Conservation (phyloP, 2,329 filamentous ascomycete genomes). For the Alternaria triticimaculans region DNA sequence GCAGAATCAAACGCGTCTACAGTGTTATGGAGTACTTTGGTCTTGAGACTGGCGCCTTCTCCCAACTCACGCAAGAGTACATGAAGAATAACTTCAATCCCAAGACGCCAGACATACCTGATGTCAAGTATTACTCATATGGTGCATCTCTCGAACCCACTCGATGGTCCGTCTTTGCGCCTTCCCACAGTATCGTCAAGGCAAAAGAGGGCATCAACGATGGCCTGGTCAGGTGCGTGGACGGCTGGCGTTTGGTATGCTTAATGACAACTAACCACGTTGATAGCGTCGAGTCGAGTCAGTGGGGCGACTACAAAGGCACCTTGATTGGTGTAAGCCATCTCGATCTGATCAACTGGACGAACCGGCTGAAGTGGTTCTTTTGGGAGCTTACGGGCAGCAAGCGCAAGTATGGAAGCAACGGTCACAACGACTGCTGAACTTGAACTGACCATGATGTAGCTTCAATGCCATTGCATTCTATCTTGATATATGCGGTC, state of each 20-base stretch:
- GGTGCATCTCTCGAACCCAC: constrained; percentile 64
- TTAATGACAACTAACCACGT: background rate
- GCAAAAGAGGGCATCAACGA: constrained; percentile 66
- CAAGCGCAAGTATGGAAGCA: constrained; percentile 56
- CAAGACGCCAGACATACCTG: constrained; percentile 61
- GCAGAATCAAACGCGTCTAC: constrained; percentile 62
- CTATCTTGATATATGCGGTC: constrained; percentile 70
- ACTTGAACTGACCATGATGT: constrained; percentile 18
- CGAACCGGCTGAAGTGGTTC: constrained; percentile 66
- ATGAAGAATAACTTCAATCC: constrained; percentile 67
- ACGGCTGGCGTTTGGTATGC: background rate
- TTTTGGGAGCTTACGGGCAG: constrained; percentile 63
- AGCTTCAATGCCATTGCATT: constrained; percentile 70
- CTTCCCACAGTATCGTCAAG: constrained; percentile 62
- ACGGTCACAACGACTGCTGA: too few species aligned
- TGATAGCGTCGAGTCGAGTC: constrained; percentile 61
- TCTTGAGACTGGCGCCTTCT: constrained; percentile 66
- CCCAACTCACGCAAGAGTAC: constrained; percentile 66
- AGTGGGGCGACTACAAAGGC: constrained; percentile 69
- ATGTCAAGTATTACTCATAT: constrained; percentile 68
- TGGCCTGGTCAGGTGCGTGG: constrained; percentile 62
- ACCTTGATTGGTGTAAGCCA: constrained; percentile 69
- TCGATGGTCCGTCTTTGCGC: constrained; percentile 63
- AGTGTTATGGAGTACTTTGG: constrained; percentile 61
- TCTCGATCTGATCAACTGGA: constrained; percentile 71